Evolutionary conservation across 306 rosid species (phyloP).

Genomic region (Cicer judaicum): DNA sequence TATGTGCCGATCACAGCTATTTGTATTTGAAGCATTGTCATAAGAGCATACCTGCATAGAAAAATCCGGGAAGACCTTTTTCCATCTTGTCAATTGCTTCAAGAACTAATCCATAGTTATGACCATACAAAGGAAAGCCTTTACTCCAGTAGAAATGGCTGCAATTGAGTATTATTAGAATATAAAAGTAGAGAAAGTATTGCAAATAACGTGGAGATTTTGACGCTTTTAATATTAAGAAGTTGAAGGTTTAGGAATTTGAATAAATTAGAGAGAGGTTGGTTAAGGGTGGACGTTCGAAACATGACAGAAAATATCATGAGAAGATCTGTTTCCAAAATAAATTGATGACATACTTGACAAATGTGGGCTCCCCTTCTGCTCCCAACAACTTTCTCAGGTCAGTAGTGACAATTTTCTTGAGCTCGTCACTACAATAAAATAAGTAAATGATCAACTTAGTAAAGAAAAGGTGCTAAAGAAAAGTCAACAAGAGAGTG

Average conservation of each 20-base stretch:
- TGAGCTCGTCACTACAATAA: constrained; percentile 69
- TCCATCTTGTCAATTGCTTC: constrained; percentile 85
- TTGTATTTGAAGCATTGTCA: constrained; percentile 2
- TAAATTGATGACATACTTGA: constrained; percentile 61
- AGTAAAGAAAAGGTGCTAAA: constrained; percentile 33
- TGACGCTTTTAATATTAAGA: no score
- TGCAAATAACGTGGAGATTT: neutral
- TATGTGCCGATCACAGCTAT: neutral
- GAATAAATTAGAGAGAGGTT: no score
- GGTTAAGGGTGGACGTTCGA: no score
- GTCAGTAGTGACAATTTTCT: constrained; percentile 77
- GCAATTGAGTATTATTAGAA: constrained; percentile 50
- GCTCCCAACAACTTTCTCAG: constrained; percentile 84
- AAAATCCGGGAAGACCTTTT: constrained; percentile 87
- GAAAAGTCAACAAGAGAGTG: constrained; percentile 34
- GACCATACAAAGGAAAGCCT: constrained; percentile 91
- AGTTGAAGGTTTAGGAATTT: no score
- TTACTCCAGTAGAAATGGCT: constrained; percentile 91
- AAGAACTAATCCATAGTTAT: constrained; percentile 71
- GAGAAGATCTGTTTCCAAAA: neutral
- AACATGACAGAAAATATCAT: no score
- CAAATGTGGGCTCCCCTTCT: constrained; percentile 83
- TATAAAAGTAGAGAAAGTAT: constrained; percentile 19
- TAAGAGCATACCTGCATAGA: constrained; percentile 74
- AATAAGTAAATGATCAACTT: constrained; percentile 41